These are phyloP conservation scores for Coniella vitis DNA, from an alignment of 2,329 filamentous ascomycete genomes.

Conservation along the genomic window DNA sequence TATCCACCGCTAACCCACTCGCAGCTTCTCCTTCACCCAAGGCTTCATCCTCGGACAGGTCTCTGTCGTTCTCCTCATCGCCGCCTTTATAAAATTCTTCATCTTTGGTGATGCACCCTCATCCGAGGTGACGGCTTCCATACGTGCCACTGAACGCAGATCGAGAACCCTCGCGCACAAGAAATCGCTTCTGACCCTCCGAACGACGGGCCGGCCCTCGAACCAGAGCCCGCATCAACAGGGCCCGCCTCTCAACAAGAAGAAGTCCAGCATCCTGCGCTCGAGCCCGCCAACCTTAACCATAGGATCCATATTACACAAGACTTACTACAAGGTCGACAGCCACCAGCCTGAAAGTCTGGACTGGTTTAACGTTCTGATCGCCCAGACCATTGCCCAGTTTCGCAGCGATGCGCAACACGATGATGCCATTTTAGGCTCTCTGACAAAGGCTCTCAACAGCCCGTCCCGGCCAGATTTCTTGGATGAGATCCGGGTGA, in stretches of 20 bases:
- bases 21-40: conserved; percentile 82
- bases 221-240: conserved; percentile 28
- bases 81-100: conserved; percentile 98
- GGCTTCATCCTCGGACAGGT: conserved; percentile 90
- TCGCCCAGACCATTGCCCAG: conserved; percentile 94
- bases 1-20: neutral
- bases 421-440: conserved; percentile 82
- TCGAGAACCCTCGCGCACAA: conserved; percentile 70
- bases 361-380: conserved; percentile 98
- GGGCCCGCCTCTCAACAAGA: conserved; percentile 43
- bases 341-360: conserved; percentile 93
- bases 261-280: conserved; percentile 66
- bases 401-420: conserved; percentile 87
- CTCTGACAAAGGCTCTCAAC: conserved; percentile 79
- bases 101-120: conserved; percentile 94
- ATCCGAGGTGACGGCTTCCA: conserved; percentile 69
- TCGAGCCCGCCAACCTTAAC: conserved; percentile 65
- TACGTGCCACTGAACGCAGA: conserved; percentile 67
- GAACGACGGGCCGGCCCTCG: conserved; percentile 34
- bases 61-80: conserved; percentile 83
- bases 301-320: conserved; percentile 88
- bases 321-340: conserved; percentile 95
- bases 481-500: conserved; percentile 87
- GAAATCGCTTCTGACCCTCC: conserved; percentile 61
- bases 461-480: conserved; percentile 83